phyloP scores from a whole-genome alignment of 352 stramenopile species.

The Phytophthora nicotianae region DNA sequence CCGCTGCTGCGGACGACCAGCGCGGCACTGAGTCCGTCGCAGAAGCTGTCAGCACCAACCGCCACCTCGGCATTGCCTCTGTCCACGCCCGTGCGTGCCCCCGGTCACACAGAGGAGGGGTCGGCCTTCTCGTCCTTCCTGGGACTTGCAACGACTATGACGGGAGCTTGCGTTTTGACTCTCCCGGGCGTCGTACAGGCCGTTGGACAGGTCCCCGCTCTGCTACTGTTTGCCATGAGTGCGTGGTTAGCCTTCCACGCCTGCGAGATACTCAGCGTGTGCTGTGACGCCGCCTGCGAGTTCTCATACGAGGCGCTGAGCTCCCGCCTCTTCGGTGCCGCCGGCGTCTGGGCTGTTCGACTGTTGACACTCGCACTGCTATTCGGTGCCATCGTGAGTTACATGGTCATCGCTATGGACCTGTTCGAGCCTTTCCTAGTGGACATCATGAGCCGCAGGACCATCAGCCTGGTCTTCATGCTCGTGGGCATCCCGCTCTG shows the following conservation, averaged over 20 bases:
- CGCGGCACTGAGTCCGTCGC: slow-evolving; percentile 26
- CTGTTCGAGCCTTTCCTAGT: slow-evolving; percentile 80
- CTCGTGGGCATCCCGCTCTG: slow-evolving; percentile 76
- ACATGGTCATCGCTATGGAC: slow-evolving; percentile 88
- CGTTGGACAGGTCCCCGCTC: slow-evolving; percentile 51
- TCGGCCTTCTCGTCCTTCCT: slow-evolving; percentile 78
- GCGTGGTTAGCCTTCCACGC: slow-evolving; percentile 70
- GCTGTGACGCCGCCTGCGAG: slow-evolving; percentile 63
- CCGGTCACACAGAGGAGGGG: slow-evolving; percentile 49
- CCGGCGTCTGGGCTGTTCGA: slow-evolving; percentile 75
- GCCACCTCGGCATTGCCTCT: slow-evolving; percentile 4
- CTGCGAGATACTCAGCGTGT: slow-evolving; percentile 75
- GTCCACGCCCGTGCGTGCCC: slow-evolving; percentile 1
- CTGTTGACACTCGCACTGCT: slow-evolving; percentile 76
- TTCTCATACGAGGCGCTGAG: slow-evolving; percentile 86
- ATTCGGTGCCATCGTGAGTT: slow-evolving; percentile 82
- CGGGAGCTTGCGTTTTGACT: slow-evolving; percentile 78
- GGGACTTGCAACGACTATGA: slow-evolving; percentile 85
- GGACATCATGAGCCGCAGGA: slow-evolving; percentile 57
- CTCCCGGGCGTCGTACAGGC: slow-evolving; percentile 70
- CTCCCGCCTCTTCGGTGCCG: slow-evolving; percentile 69
- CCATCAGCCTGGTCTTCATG: slow-evolving; percentile 69
- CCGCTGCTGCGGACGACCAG: slow-evolving; percentile 43
- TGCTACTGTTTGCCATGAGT: slow-evolving; percentile 60
- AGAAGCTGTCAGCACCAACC: slow-evolving; percentile 12